Conservation (phyloP, 768 basidiomycete genomes). For the Serendipita indica region DNA sequence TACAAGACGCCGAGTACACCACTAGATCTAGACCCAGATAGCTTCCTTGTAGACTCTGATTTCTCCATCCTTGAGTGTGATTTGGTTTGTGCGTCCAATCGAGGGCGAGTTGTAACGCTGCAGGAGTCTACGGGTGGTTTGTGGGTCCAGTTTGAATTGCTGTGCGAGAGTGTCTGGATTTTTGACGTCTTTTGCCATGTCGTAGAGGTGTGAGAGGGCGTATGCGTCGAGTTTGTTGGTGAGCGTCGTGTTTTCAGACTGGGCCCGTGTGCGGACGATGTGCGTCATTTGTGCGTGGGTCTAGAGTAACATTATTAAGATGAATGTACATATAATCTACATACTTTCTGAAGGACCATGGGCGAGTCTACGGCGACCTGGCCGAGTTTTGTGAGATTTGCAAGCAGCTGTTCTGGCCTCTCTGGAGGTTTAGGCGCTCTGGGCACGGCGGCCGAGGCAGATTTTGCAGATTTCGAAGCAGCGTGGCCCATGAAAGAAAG, state of each 20-base stretch:
- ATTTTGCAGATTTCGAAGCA: not conserved
- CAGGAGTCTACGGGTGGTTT: not conserved
- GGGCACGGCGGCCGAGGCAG: not conserved
- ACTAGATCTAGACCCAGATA: not conserved
- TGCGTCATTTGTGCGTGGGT: conserved; percentile 2
- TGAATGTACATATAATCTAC: not conserved
- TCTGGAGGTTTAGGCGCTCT: not conserved
- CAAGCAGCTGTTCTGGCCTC: not conserved
- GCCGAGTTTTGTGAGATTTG: conserved; percentile 4
- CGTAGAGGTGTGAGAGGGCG: not conserved
- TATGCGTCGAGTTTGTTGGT: not conserved
- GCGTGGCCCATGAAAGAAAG: not conserved
- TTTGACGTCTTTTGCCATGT: not conserved
- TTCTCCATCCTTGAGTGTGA: not conserved
- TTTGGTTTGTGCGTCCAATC: not conserved
- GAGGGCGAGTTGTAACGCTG: not conserved
- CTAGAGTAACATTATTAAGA: not conserved
- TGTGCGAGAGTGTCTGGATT: not conserved
- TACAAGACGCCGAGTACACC: not conserved
- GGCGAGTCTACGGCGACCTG: conserved; percentile 1
- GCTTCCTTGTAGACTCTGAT: not conserved
- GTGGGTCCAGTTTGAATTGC: not conserved
- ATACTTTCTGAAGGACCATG: not conserved
- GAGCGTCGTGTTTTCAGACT: not conserved
- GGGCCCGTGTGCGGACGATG: not conserved